Conservation (phyloP, 768 basidiomycete genomes). For the Lactarius quietus region DNA sequence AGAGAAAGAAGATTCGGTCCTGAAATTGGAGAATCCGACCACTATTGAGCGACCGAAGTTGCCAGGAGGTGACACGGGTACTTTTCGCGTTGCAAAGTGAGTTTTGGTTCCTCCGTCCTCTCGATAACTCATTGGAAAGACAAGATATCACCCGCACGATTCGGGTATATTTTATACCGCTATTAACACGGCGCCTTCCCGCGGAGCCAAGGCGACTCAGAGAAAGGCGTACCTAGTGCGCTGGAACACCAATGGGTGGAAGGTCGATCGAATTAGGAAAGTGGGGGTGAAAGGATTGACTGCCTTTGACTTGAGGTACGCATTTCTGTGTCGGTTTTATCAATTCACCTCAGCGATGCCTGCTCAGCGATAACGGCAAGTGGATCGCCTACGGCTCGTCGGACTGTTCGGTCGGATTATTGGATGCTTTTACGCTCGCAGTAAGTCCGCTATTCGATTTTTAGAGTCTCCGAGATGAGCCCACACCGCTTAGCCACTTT, state of each 20-base stretch:
- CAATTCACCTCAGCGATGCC: neutral
- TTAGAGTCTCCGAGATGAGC: neutral
- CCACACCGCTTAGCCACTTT: constrained; percentile 56
- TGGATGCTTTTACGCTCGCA: constrained; percentile 73
- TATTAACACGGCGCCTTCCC: constrained; percentile 64
- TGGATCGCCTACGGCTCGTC: constrained; percentile 84
- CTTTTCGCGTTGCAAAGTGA: constrained; percentile 15
- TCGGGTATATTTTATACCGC: constrained; percentile 60
- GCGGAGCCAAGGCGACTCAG: constrained; percentile 48
- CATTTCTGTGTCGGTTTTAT: constrained; percentile 23
- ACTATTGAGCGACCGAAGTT: constrained; percentile 21
- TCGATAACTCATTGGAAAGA: constrained; percentile 1
- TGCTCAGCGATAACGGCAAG: constrained; percentile 68
- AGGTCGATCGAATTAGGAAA: constrained; percentile 60
- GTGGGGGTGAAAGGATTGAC: constrained; percentile 79
- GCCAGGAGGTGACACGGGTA: constrained; percentile 17
- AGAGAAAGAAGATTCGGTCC: constrained; percentile 35
- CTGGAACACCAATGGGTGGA: constrained; percentile 75
- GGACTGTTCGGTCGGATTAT: constrained; percentile 77
- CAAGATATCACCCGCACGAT: constrained; percentile 57
- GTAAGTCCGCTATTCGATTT: constrained; percentile 39
- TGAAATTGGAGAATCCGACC: constrained; percentile 18
- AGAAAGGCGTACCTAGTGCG: constrained; percentile 63
- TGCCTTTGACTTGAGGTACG: constrained; percentile 82
- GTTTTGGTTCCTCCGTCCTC: neutral